phyloP scores from a whole-genome alignment of 1,284 basidiomycete genomes.

The Coniferiporia sulphurascens region DNA sequence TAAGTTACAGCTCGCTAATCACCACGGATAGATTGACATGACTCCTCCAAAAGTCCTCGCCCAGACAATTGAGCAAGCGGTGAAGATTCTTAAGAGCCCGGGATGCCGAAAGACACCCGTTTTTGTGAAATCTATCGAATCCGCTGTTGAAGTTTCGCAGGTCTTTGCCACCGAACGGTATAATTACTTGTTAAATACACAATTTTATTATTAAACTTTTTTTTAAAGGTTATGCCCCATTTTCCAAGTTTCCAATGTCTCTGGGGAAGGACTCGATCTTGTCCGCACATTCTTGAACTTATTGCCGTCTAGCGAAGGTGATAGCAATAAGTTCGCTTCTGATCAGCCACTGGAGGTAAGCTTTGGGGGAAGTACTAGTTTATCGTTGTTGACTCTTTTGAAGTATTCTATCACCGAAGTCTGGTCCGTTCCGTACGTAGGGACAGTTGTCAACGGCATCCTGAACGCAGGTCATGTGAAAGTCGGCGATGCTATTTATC shows the following conservation, averaged over 20 bases:
- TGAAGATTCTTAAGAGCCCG: constrained; percentile 90
- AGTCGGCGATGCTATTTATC: constrained; percentile 76
- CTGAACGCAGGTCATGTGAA: constrained; percentile 75
- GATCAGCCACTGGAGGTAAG: constrained; percentile 84
- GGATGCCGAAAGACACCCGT: constrained; percentile 85
- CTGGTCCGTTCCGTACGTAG: constrained; percentile 91
- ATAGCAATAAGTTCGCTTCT: constrained; percentile 74
- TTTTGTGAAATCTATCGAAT: constrained; percentile 71
- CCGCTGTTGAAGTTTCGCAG: constrained; percentile 73
- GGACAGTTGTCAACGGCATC: constrained; percentile 93
- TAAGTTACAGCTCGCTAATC: not conserved
- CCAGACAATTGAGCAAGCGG: constrained; percentile 89
- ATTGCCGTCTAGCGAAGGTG: constrained; percentile 78
- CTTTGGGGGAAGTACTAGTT: constrained; percentile 2
- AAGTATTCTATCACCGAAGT: constrained; percentile 81
- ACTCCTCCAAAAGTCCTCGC: constrained; percentile 88
- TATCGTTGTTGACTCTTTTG: constrained; percentile 1
- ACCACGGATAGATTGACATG: constrained; percentile 84
- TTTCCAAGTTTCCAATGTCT: constrained; percentile 93
- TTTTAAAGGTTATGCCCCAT: constrained; percentile 77
- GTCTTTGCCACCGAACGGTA: constrained; percentile 68
- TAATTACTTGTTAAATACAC: constrained; percentile 18
- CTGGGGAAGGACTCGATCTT: constrained; percentile 83
- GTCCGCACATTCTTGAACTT: constrained; percentile 84
- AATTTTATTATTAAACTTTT: not conserved